Percentiles rank a stretch among this genome's conserved stretches.
Conservation (phyloP, 805 yeast genomes). For the Spencermartinsiella europaea region DNA sequence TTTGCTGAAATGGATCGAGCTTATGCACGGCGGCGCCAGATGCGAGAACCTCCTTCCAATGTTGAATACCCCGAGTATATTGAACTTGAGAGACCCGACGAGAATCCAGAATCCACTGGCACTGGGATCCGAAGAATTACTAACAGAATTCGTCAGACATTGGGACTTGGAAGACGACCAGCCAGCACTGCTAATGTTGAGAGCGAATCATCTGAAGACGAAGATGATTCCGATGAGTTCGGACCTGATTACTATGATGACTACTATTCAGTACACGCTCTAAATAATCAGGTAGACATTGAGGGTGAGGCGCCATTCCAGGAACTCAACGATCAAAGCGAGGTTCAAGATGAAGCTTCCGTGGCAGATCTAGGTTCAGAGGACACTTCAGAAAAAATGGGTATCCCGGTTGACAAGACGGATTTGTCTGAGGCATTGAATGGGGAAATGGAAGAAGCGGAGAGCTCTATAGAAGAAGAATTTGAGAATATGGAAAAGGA, state of each 20-base stretch:
- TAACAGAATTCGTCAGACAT: neutral
- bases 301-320: neutral
- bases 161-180: neutral
- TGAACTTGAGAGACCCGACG: neutral
- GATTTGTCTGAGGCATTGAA: neutral
- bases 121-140: neutral
- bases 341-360: too few species aligned
- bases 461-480: constrained; percentile 4
- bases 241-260: constrained; percentile 1
- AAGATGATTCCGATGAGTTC: constrained; percentile 6
- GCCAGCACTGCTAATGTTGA: neutral
- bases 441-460: neutral
- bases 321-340: too few species aligned
- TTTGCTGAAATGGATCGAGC: neutral
- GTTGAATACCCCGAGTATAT: neutral
- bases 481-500: neutral
- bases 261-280: neutral
- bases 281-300: neutral
- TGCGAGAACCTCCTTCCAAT: neutral
- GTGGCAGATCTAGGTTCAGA: too few species aligned
- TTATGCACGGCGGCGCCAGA: neutral
- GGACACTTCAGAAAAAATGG: too few species aligned
- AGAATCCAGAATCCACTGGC: neutral
- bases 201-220: neutral
- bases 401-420: too few species aligned